Base-by-base conservation (phyloP, 345 rosid species). In the Cardiospermum halicacabum region DNA sequence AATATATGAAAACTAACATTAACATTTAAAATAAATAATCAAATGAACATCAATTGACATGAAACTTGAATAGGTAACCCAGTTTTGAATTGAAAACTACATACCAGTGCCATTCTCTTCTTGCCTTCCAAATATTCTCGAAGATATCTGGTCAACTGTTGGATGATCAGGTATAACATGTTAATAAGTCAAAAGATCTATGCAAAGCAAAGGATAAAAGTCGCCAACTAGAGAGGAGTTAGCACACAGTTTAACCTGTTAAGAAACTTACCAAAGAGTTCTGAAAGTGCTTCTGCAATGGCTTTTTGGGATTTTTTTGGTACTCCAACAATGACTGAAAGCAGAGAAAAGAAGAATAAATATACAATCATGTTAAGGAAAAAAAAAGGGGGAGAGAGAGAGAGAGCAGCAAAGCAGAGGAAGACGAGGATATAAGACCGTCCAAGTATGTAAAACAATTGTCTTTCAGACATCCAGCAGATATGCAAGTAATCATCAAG, bases 81-180 rank as follows among this genome's bases (percentile, higher is more conserved):
- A 26, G 31, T 34, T 1, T 56, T 65, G 50, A 53, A 53, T 32
- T 19, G 37, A 48, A 69, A 59, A 70, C 21, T 55, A 27, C 89
- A 68, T 85, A 93, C 98, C 98, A 93, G 69, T 45, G 87, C 62
- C 94, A 93, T 93, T 73, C 91, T 74, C 74, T 85, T 93, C 77
- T 82, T 93, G 56, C 98, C 98, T 74, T 90, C 97, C 50, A 93
- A 69, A 65, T 90, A 93, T 72, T 90, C 97, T 68, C 96, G 75
- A 56, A 93, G 75, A 72, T 88, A 86, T 78, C 88, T 82, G 7
- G 98, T 93, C 69, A 93, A 77, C 98, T 93, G 80, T 62, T 58
- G 37, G 47, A 31, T 69, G 34, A 67, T 48, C 62, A 66, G 69
- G 60, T 28, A 45, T 26, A 42, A 31, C n/a, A 13, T 4, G 11